Evolutionary conservation across 352 stramenopile species (phyloP), one percentile per base, ranked within the genome.

Genomic region (Pythium vanterpoolii): DNA sequence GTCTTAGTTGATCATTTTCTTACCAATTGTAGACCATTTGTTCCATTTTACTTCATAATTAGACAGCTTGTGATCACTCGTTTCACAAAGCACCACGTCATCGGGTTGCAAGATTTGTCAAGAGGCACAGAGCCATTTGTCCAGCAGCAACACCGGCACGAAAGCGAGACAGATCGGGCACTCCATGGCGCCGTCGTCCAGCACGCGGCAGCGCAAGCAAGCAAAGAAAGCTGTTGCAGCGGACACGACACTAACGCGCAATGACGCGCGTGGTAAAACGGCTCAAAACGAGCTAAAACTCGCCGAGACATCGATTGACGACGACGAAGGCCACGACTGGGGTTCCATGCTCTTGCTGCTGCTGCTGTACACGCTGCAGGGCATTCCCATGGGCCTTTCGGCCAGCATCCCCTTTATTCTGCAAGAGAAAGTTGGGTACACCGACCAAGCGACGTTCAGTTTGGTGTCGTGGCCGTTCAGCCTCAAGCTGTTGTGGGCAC

Each of bases 401-500:
- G 96, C 92, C 33, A 98, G 90, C 36, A 99, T 99, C 65, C 97
- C 97, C 44, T 98, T 99, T 74, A 89, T 99, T 23, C 77, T 99
- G 52, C 96, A 99, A 73, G 93, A 99, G 78, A 98, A 99, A 56
- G 82, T 97, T 4, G 95, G 93, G 6, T 99, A 98, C 72, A 96
- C 93, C 26, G 92, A 98, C 64, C 97, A 99, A 73, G 96, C 96
- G 7, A 97, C 98, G 43, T 99, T 99, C 75, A 97, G 90, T 54
- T 77, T 99, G 24, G 98, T 98, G 62, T 97, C 86, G 30, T 98
- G 97, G 87, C 97, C 97, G 14, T 99, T 99, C 79, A 98, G 90
- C 44, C 81, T 99, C 53, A 99, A 99, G 70, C 68, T 99, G n/a
- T 72, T 99, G 1, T 99, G 97, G 97, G 97, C 97, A 36, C 97